Conservation (phyloP, 768 basidiomycete species). For the Boletus huronensis region DNA sequence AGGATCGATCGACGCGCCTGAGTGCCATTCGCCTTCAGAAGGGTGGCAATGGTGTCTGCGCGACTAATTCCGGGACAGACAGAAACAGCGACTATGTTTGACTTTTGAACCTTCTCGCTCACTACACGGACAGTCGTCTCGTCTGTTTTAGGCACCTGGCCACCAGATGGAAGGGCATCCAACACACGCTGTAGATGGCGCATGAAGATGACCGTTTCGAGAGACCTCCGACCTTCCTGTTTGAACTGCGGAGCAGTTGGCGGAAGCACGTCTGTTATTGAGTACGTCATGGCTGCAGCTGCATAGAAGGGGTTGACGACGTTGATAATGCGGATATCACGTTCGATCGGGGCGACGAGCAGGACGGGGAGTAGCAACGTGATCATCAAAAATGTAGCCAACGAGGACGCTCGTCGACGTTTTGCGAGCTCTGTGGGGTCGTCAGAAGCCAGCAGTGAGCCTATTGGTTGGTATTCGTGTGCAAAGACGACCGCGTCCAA, state of each 20-base stretch:
- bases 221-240: conserved; percentile 61
- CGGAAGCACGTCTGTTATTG: conserved; percentile 26
- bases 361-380: conserved; percentile 78
- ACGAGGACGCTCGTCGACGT: conserved; percentile 45
- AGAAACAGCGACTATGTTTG: conserved; percentile 70
- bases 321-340: conserved; percentile 86
- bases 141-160: conserved; percentile 45
- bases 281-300: conserved; percentile 56
- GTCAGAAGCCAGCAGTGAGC: conserved; percentile 38
- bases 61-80: conserved; percentile 78
- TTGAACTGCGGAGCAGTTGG: conserved; percentile 38
- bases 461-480: conserved; percentile 72
- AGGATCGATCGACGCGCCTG: conserved; percentile 37
- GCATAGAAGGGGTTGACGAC: conserved; percentile 89
- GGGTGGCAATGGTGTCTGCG: conserved; percentile 58
- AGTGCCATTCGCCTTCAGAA: conserved; percentile 27
- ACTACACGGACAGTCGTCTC: conserved; percentile 35
- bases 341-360: conserved; percentile 79
- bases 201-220: conserved; percentile 61
- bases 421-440: conserved; percentile 33
- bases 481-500: conserved; percentile 78
- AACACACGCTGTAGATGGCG: conserved; percentile 82
- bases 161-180: conserved; percentile 69
- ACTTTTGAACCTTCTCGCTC: conserved; percentile 46
- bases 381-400: conserved; percentile 74